Evolutionary conservation across 1,284 basidiomycete species (phyloP), one percentile per base, ranked within the genome.

Genomic region (Apiotrichum sp.): DNA sequence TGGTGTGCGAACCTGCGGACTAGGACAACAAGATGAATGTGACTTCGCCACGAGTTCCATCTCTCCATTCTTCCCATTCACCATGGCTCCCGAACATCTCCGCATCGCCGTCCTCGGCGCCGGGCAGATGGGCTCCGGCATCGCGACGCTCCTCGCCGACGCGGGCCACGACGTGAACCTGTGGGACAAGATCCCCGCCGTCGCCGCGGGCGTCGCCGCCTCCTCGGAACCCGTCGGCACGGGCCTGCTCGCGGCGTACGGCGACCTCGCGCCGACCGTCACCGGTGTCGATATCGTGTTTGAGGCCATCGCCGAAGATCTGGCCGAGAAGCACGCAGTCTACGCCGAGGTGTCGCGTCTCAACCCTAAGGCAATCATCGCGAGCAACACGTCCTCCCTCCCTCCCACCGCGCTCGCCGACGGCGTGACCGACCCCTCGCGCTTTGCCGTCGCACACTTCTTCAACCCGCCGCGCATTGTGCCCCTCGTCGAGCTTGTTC

Each of bases 361-460:
- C 10, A 58, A 58, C 50, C 32, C 29, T 2, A 34, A 13, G 10
- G 42, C 45, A 14, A 55, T 58, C 50, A 36, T 58, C 13, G 57
- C 57, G 39, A 48, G 39, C 50, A 58, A 58, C 50, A 58, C 57
- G 11, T 52, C 50, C n/a, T 52, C 50, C 5, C 53, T 58, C 9
- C 43, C 57, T 3, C 41, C 53, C 14, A 32, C 47, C 10, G 3
- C 9, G 4, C 53, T 58, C 14, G 46, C 50, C 1, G n/a, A n/a
- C 3, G 53, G 32, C 11, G 35, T 58, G 6, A 6, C 13, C 6
- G 40, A 47, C 14, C 53, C 57, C 1, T 29, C 7, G 1, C 53
- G 57, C 4, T 58, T 58, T 36, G 57, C 57, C 7, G 52, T 58
- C 32, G 57, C 57, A 29, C 57, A 58, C 50, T 58, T 58, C 42